Evolutionary conservation across 129 eudicot species (phyloP), one percentile per base, ranked within the genome.

Genomic region (Logfia minima): DNA sequence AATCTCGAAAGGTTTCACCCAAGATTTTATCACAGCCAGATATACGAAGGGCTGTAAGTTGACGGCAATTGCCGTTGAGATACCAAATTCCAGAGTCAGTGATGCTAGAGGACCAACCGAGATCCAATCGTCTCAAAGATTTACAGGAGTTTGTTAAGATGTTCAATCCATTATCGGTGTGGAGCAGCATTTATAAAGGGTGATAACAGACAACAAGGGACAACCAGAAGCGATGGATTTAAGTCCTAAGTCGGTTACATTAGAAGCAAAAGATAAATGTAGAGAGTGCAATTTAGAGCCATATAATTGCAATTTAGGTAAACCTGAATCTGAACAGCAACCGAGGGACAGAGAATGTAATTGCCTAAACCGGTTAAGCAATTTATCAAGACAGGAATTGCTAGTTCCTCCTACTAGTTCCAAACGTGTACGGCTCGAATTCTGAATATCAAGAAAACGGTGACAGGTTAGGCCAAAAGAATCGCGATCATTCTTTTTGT

Each of bases 391-490:
- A 35, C 83, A 89, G 81, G 72, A 85, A 31, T 31, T 5, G 4
- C 81, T 19, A 67, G 43, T 56, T 31, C 34, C 34, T 31, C 34
- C 34, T 31, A 31, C 34, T 31, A 87, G 79, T 21, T 84, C 86
- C 66, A 92, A 82, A 43, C 77, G 51, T 43, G 43, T 77, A 41
- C 85, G 84, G 56, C 88, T 78, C 64, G 84, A 84, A 53, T 78
- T 87, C 75, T 89, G 96, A 75, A 89, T 84, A 66, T 77, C 73
- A 24, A 89, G 91, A 90, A 91, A 92, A 4, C 83, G 76, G 19
- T 41, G 92, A 80, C 97, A 89, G 75, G 92, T 92, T 75, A 89
- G 37, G 53, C 97, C 95, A 63, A 91, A 91, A 35, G 95, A 88
- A 60, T 85, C 83, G 17, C 87, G 86, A 66, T 88, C 97, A 10